phyloP scores from a whole-genome alignment of 139 green algal genomes.

The Ettlia oleoabundans region DNA sequence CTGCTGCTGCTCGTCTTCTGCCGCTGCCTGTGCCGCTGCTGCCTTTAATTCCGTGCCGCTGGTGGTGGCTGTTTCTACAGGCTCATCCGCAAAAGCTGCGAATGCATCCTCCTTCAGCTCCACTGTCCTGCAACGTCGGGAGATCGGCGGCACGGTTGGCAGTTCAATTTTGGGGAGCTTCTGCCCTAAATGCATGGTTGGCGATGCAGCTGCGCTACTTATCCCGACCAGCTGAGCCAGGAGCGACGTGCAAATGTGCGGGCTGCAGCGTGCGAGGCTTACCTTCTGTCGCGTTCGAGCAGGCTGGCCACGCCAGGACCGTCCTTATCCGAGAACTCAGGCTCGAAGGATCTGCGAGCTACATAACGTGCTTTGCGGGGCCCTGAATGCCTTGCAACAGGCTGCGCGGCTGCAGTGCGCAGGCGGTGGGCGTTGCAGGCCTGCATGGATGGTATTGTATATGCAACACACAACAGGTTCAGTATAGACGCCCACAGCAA shows the following conservation, averaged over 20 bases:
- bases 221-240: no score
- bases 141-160: neutral
- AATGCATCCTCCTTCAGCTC: constrained; percentile 27
- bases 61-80: neutral
- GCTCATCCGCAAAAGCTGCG: constrained; percentile 3
- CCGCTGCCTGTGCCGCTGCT: neutral
- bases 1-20: neutral
- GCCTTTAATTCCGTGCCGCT: neutral
- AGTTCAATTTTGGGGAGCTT: neutral
- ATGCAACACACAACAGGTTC: no score
- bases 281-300: constrained; percentile 27
- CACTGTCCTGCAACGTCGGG: constrained; percentile 7
- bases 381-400: no score
- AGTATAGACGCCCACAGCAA: no score
- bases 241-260: neutral
- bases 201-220: no score
- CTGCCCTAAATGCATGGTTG: neutral
- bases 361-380: neutral
- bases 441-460: no score
- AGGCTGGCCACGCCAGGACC: constrained; percentile 9
- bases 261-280: neutral
- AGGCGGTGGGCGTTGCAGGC: no score
- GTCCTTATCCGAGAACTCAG: constrained; percentile 2
- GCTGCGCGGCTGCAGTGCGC: no score
- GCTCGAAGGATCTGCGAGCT: neutral